phyloP scores from a whole-genome alignment of 2,329 filamentous ascomycete genomes.

The Aspergillus fischeri region DNA sequence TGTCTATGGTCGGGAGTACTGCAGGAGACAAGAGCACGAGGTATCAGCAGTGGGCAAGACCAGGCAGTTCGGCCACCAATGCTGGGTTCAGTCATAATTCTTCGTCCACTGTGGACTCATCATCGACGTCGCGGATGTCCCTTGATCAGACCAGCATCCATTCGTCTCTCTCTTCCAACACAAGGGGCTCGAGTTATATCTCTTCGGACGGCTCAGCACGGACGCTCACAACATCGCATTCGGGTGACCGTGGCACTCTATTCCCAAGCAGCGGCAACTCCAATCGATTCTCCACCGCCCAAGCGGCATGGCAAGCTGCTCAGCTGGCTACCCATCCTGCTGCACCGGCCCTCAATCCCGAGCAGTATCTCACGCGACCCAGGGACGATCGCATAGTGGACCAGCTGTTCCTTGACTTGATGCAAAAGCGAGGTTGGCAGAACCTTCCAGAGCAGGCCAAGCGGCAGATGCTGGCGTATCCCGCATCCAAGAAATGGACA shows the following conservation, averaged over 20 bases:
- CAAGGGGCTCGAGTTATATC: conserved; percentile 54
- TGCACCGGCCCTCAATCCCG: conserved; percentile 25
- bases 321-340: conserved; percentile 25
- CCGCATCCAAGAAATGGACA: conserved; percentile 94
- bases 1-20: conserved; percentile 67
- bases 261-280: conserved; percentile 20
- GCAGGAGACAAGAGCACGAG: conserved; percentile 66
- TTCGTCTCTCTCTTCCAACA: conserved; percentile 56
- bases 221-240: conserved; percentile 38
- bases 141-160: conserved; percentile 64
- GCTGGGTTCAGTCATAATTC: conserved; percentile 54
- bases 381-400: conserved; percentile 71
- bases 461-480: conserved; percentile 94
- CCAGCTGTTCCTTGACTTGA: conserved; percentile 84
- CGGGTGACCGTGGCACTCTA: conserved; percentile 30
- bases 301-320: conserved; percentile 25
- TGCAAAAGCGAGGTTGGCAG: conserved; percentile 98
- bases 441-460: conserved; percentile 91
- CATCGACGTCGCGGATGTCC: conserved; percentile 53
- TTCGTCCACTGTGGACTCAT: conserved; percentile 53
- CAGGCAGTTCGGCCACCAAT: conserved; percentile 53
- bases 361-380: conserved; percentile 40
- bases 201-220: conserved; percentile 50
- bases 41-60: conserved; percentile 71
- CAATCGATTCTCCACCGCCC: conserved; percentile 29